Evolutionary conservation across 78 protist genomes (phyloP).

Genomic region (Bigelowiella natans): DNA sequence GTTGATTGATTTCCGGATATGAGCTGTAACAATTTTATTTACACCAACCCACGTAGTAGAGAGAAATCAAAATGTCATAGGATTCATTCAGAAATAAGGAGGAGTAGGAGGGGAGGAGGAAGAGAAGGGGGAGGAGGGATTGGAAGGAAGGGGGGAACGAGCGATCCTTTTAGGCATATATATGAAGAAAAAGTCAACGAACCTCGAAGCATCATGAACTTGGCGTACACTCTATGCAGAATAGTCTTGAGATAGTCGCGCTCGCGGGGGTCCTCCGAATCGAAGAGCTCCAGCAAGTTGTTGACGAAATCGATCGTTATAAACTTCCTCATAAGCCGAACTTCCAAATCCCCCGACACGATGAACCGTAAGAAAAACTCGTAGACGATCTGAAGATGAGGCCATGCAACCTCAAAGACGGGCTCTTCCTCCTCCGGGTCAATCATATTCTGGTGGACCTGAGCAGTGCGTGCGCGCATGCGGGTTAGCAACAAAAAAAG

Average conservation of each 20-base stretch:
- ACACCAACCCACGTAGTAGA: not conserved
- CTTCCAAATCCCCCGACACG: conserved; percentile 39
- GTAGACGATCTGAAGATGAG: conserved; percentile 67
- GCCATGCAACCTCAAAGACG: conserved; percentile 78
- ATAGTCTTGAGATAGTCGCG: conserved; percentile 89
- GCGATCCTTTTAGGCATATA: not conserved
- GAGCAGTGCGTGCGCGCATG: not conserved
- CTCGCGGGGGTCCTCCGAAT: conserved; percentile 91
- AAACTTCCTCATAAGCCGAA: conserved; percentile 20
- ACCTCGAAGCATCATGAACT: not conserved
- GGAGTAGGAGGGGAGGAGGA: not conserved
- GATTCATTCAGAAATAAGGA: not conserved
- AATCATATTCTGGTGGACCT: not conserved
- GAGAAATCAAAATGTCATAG: not conserved
- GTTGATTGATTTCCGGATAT: conserved; percentile 59
- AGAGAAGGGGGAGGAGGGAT: too few species aligned
- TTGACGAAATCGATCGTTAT: conserved; percentile 53
- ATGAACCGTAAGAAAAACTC: conserved; percentile 78
- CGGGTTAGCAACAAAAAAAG: too few species aligned
- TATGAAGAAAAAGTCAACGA: not conserved
- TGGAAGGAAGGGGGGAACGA: too few species aligned
- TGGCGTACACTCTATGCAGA: conserved; percentile 81
- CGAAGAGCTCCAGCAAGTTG: conserved; percentile 71
- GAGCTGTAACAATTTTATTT: too few species aligned
- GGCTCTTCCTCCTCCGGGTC: conserved; percentile 72